Conservation (phyloP, 2,329 filamentous ascomycete species). For the Exophiala xenobiotica region DNA sequence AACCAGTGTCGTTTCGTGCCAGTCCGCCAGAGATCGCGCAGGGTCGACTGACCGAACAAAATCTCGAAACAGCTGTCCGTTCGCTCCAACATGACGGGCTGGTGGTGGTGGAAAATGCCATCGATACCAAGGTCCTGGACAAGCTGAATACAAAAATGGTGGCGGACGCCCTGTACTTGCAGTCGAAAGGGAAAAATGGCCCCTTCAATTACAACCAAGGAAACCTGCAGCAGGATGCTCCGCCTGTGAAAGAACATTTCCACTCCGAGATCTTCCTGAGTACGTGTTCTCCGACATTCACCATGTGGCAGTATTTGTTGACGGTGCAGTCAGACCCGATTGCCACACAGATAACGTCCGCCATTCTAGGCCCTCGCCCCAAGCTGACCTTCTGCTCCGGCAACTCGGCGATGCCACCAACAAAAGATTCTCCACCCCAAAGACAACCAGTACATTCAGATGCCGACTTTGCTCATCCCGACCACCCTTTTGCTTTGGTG, state of each 20-base stretch:
- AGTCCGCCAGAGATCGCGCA: too few relatives aligned
- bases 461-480: conserved; percentile 57
- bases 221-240: conserved; percentile 63
- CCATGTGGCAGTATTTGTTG: too few relatives aligned
- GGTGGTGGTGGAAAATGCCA: conserved; percentile 56
- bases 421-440: conserved; percentile 40
- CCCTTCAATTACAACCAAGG: conserved; percentile 62
- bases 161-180: conserved; percentile 54
- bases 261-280: conserved; percentile 55
- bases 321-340: conserved; percentile 49
- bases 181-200: conserved; percentile 52
- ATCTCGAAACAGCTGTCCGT: conserved; percentile 57
- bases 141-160: conserved; percentile 60
- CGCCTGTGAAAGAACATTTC: conserved; percentile 51
- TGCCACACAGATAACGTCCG: conserved; percentile 44
- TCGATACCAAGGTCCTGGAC: conserved; percentile 55
- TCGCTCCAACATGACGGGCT: conserved; percentile 55
- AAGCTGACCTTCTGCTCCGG: conserved; percentile 60
- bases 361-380: conserved; percentile 55
- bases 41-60: conserved; percentile 36
- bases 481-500: conserved; percentile 56
- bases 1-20: too few relatives aligned
- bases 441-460: conserved; percentile 61
- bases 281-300: conserved; percentile 34
- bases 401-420: conserved; percentile 57